Conservation (phyloP, 257 asterid genomes). For the Craterostigma plantagineum region DNA sequence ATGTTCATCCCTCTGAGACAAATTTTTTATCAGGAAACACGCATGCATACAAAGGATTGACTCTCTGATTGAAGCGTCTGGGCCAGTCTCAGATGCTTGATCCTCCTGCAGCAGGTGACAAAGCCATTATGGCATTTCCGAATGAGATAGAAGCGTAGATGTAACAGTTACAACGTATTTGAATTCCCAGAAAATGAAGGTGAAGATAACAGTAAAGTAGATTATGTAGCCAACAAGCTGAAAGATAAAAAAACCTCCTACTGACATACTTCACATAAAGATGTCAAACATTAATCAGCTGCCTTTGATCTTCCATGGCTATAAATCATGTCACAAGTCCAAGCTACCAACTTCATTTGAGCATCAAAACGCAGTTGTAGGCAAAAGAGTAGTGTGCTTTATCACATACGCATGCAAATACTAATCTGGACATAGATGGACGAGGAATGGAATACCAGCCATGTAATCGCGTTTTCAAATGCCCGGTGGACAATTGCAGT, state of each 20-base stretch:
- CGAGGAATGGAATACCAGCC: conserved; percentile 54
- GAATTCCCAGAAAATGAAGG: conserved; percentile 7
- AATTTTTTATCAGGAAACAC: conserved; percentile 76
- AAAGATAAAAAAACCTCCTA: not conserved
- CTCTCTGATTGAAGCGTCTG: conserved; percentile 63
- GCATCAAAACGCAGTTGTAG: not conserved
- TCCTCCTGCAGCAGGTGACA: conserved; percentile 60
- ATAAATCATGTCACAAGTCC: not conserved
- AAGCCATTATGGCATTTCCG: conserved; percentile 2
- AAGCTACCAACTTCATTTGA: conserved; percentile 1
- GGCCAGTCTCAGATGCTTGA: conserved; percentile 68
- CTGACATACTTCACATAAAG: too few relatives aligned
- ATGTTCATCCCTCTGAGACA: conserved; percentile 92
- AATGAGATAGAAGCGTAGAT: too few relatives aligned
- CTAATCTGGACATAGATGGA: not conserved
- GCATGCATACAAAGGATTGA: conserved; percentile 79
- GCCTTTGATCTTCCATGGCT: not conserved
- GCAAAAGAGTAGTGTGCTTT: too few relatives aligned
- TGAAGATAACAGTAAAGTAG: conserved; percentile 7
- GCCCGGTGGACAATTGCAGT: conserved; percentile 84
- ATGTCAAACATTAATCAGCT: not conserved
- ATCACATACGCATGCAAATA: not conserved
- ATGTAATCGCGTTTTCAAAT: conserved; percentile 65
- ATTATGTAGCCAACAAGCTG: conserved; percentile 6
- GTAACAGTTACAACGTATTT: too few relatives aligned